A percentile compares a stretch with the other conserved stretches of the same genome.
phyloP scores from a whole-genome alignment of 768 basidiomycete species.

The Astraeus odoratus region DNA sequence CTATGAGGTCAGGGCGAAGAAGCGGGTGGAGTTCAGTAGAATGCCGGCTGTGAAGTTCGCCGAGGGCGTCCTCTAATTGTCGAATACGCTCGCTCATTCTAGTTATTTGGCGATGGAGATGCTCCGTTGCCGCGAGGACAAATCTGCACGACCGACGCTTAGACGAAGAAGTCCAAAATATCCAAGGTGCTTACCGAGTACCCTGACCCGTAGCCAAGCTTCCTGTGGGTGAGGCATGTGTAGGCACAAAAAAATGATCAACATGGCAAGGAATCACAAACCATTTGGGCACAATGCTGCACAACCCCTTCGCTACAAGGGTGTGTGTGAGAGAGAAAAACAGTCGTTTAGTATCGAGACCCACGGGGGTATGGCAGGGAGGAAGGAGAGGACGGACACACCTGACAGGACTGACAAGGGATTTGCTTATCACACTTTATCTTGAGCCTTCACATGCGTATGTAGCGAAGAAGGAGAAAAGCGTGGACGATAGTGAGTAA shows the following conservation, averaged over 20 bases:
- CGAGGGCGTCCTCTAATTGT: constrained; percentile 55
- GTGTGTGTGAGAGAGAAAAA: constrained; percentile 3
- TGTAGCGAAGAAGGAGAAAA: not conserved
- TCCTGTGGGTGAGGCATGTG: constrained; percentile 30
- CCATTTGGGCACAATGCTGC: constrained; percentile 68
- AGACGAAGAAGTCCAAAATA: no score
- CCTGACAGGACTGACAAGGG: constrained; percentile 72
- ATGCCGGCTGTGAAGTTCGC: constrained; percentile 40
- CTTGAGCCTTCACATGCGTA: constrained; percentile 42
- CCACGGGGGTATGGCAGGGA: not conserved
- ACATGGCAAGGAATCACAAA: constrained; percentile 19
- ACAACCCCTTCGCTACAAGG: constrained; percentile 53
- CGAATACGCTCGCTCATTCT: constrained; percentile 48
- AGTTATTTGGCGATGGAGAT: constrained; percentile 51
- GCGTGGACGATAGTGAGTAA: not conserved
- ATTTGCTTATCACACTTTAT: constrained; percentile 82
- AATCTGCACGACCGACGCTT: constrained; percentile 29
- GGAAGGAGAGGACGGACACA: constrained; percentile 18
- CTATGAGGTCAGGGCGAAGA: constrained; percentile 46
- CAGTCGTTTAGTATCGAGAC: not conserved
- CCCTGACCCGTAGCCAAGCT: constrained; percentile 77
- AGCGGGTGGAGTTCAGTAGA: constrained; percentile 55
- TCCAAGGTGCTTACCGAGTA: constrained; percentile 50
- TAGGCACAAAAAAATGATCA: not conserved
- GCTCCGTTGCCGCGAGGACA: constrained; percentile 60